Evolutionary conservation across 2,329 filamentous ascomycete species (phyloP), one percentile per base, ranked within the genome.

Genomic region (Colletotrichum sp.): DNA sequence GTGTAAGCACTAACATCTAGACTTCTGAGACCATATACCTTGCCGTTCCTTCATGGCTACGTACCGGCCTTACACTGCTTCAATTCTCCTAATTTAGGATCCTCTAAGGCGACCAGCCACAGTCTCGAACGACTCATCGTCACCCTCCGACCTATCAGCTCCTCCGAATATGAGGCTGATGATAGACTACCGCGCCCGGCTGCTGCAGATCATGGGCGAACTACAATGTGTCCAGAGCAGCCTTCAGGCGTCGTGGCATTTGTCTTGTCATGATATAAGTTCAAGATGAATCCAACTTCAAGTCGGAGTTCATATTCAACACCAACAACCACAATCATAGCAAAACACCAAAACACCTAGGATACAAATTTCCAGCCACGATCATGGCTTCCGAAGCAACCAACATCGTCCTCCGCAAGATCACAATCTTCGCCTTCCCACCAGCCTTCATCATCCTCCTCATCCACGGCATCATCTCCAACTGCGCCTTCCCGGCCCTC

Each of bases 391-490:
- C 72, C 10, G 36, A 62, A 32, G 22, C 60, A 16, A 72, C 28
- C 30, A 72, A 30, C 44, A 22, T 68, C 15, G 28, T 62, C 24
- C 22, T 78, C 26, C 74, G 73, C 9, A 65, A 71, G 36, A 66
- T 73, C 66, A 84, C 83, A 63, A 79, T 85, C 12, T 44, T 80
- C 39, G 26, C 71, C 8, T 79, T 79, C 30, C 63, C 64, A 2
- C 64, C 71, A 4, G 74, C 70, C 16, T 66, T 76, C 32, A 69
- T 73, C 16, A 57, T 76, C 16, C 70, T 76, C 34, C 34, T 76
- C 8, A 71, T 71, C 26, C 74, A 76, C 39, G 74, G 74, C 10
- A 34, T 78, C 8, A 55, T 36, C n/a, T 57, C 73, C 15, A 34
- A 63, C 9, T 30, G 26, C 9, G 63, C 73, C 6, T 78, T 79